These are phyloP conservation scores for Stipa capillata DNA, from an alignment of 176 grass and related monocot species.

Conservation along the genomic window DNA sequence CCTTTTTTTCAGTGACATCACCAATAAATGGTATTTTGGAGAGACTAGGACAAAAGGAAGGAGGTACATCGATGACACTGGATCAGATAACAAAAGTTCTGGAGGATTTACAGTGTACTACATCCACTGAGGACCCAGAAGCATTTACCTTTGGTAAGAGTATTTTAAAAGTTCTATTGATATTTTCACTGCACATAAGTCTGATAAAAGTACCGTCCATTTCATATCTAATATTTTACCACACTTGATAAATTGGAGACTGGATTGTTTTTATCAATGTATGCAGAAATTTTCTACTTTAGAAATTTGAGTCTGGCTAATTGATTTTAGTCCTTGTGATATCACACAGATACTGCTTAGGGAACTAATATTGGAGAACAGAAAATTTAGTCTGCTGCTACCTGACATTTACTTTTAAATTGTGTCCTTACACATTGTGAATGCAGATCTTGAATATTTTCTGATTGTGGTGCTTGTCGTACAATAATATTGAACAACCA, in stretches of 20 bases:
- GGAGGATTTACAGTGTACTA: slow-evolving; percentile 48
- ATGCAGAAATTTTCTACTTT: neutral
- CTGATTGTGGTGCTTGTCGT: neutral
- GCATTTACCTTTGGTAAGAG: slow-evolving; percentile 53
- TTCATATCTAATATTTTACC: neutral
- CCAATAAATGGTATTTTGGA: slow-evolving; percentile 67
- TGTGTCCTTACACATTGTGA: neutral
- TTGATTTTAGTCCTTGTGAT: neutral
- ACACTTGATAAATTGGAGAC: neutral
- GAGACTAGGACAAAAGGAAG: slow-evolving; percentile 62
- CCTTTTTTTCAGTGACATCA: slow-evolving; percentile 50
- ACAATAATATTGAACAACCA: neutral
- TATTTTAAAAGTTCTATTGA: neutral
- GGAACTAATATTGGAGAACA: neutral
- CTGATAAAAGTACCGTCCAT: neutral
- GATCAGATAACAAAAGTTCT: slow-evolving; percentile 64
- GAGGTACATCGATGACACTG: slow-evolving; percentile 66
- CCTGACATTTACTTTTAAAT: neutral
- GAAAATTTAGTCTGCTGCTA: neutral
- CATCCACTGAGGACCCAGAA: slow-evolving; percentile 33
- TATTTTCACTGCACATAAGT: neutral
- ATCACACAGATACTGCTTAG: neutral
- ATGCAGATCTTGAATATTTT: neutral
- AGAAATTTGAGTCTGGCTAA: neutral
- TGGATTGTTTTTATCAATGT: neutral